Evolutionary conservation across 1,139 yeast species (phyloP).

Genomic region (Yamadazyma dushanensis): DNA sequence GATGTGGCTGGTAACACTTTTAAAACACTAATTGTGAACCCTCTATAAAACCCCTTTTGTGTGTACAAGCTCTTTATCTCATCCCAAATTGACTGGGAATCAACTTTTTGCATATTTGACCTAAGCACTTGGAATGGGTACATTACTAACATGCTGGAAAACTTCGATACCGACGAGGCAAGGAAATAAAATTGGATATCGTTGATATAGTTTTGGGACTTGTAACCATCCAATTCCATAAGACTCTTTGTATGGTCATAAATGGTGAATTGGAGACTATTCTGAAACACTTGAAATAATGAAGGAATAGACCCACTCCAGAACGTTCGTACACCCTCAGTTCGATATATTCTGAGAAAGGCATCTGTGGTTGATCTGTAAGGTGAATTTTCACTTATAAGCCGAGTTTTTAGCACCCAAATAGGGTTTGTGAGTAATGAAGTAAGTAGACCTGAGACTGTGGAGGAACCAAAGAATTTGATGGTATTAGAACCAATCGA

Average conservation of each 20-base stretch:
- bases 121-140: constrained; percentile 87
- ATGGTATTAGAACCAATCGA: constrained; percentile 21
- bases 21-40: constrained; percentile 58
- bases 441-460: constrained; percentile 71
- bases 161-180: constrained; percentile 70
- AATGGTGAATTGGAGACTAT: constrained; percentile 81
- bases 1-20: constrained; percentile 78
- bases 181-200: constrained; percentile 58
- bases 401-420: constrained; percentile 89
- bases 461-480: constrained; percentile 37
- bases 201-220: constrained; percentile 7
- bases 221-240: constrained; percentile 11
- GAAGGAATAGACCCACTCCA: constrained; percentile 88
- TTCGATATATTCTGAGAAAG: constrained; percentile 42
- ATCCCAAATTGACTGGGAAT: constrained; percentile 7
- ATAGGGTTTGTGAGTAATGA: constrained; percentile 83
- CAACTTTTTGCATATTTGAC: constrained; percentile 66
- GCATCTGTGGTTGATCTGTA: constrained; percentile 64
- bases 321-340: constrained; percentile 71
- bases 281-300: constrained; percentile 80
- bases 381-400: constrained; percentile 64
- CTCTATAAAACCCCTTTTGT: constrained; percentile 73
- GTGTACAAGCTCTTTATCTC: constrained; percentile 34
- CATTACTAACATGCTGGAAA: constrained; percentile 62
- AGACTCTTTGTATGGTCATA: constrained; percentile 69